Conservation (phyloP, 2,329 filamentous ascomycete genomes). For the Colletotrichum shisoi region DNA sequence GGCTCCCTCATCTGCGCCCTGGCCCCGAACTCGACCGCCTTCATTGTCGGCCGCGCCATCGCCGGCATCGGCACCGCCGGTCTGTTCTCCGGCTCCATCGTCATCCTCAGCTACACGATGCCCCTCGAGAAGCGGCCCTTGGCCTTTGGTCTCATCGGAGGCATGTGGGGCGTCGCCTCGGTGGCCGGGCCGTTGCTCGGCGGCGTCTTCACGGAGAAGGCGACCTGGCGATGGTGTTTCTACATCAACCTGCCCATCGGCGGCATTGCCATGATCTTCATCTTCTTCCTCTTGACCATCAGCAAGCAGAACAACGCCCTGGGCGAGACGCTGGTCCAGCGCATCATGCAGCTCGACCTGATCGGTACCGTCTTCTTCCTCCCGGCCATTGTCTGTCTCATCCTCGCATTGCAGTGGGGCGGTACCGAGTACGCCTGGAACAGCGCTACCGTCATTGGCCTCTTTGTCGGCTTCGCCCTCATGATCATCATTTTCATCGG, state of each 20-base stretch:
- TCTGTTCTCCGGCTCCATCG: constrained; percentile 59
- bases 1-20: constrained; percentile 56
- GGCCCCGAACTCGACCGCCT: constrained; percentile 56
- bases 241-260: constrained; percentile 57
- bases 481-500: constrained; percentile 58
- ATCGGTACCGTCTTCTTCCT: constrained; percentile 64
- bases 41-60: constrained; percentile 62
- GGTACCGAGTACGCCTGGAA: constrained; percentile 62
- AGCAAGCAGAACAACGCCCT: constrained; percentile 47
- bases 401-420: constrained; percentile 66
- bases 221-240: constrained; percentile 64
- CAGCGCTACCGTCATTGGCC: constrained; percentile 57
- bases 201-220: constrained; percentile 59
- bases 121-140: constrained; percentile 63
- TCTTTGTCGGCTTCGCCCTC: constrained; percentile 59
- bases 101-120: constrained; percentile 58
- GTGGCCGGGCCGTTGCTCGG: constrained; percentile 61
- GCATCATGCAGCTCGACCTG: constrained; percentile 59
- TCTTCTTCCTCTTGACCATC: constrained; percentile 56
- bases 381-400: constrained; percentile 60
- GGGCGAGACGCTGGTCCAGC: constrained; percentile 47
- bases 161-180: constrained; percentile 64
- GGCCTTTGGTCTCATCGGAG: constrained; percentile 63
- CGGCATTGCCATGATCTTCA: constrained; percentile 55
- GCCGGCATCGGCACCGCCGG: constrained; percentile 62